phyloP scores from a whole-genome alignment of 2,329 filamentous ascomycete genomes.

The Epichloe gansuensis region DNA sequence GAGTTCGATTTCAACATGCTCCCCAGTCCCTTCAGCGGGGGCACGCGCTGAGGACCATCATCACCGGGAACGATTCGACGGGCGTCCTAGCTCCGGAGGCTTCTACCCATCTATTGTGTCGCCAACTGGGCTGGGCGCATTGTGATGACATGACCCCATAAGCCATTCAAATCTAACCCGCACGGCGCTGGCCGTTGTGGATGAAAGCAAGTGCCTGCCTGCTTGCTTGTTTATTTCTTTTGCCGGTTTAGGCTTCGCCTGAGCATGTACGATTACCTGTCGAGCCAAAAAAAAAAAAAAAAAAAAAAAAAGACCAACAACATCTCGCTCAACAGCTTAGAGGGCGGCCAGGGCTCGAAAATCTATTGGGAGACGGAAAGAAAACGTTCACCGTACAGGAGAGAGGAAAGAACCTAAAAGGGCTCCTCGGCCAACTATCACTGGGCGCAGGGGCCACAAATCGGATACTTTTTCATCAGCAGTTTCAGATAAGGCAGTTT shows the following conservation, averaged over 20 bases:
- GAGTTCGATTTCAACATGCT: slow-evolving; percentile 34
- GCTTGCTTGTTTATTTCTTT: neutral
- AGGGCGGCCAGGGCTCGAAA: neutral
- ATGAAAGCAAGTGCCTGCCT: neutral
- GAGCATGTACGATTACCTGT: neutral
- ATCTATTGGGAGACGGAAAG: neutral
- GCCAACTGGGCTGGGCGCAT: slow-evolving; percentile 26
- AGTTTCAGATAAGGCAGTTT: neutral
- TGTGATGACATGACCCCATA: slow-evolving; percentile 26
- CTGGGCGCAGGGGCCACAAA: neutral
- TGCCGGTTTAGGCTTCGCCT: neutral
- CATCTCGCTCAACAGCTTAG: neutral
- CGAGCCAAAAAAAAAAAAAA: neutral
- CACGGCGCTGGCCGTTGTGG: neutral
- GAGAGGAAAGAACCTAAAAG: neutral
- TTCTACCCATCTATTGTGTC: slow-evolving; percentile 41
- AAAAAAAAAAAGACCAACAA: neutral
- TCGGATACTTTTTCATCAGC: neutral
- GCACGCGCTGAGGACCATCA: slow-evolving; percentile 23
- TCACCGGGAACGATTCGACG: slow-evolving; percentile 38
- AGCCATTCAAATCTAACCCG: neutral
- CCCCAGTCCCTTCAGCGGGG: slow-evolving; percentile 30
- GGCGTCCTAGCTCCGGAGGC: slow-evolving; percentile 37
- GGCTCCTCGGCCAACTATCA: neutral
- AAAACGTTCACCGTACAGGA: neutral